Percentiles rank a stretch among this genome's conserved stretches.
These are phyloP conservation scores for Scleroderma citrinum DNA, from an alignment of 768 basidiomycete species.

Conservation along the genomic window DNA sequence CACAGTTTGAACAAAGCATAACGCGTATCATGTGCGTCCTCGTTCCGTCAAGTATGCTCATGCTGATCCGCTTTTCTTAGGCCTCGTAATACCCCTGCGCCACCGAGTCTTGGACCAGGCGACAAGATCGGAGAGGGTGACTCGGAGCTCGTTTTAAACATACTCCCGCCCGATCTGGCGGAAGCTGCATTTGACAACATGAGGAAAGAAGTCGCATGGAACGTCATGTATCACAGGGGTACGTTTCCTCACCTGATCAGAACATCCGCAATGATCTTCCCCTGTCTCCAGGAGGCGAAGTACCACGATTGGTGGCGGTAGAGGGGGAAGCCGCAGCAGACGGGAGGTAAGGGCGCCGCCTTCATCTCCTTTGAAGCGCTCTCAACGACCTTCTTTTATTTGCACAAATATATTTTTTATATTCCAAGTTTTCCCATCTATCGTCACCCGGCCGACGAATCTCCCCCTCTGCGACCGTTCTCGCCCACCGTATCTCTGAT, in stretches of 20 bases:
- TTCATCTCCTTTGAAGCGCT: constrained; percentile 10
- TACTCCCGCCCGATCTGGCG: constrained; percentile 54
- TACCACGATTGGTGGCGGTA: constrained; percentile 59
- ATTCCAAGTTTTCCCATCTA: constrained; percentile 68
- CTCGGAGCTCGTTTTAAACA: constrained; percentile 48
- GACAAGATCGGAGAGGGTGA: constrained; percentile 62
- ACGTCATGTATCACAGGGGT: constrained; percentile 72
- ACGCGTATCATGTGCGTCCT: too few relatives aligned
- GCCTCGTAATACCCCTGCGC: constrained; percentile 13
- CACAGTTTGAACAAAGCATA: too few relatives aligned
- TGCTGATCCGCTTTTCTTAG: constrained; percentile 3
- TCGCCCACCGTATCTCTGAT: constrained; percentile 64
- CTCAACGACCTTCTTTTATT: neutral
- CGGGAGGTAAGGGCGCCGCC: constrained; percentile 36
- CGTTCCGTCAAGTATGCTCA: too few relatives aligned
- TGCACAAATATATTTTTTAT: neutral
- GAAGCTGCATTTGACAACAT: constrained; percentile 52
- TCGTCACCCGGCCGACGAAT: constrained; percentile 76
- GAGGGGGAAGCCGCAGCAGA: constrained; percentile 49
- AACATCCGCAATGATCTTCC: neutral
- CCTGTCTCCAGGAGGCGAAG: constrained; percentile 57
- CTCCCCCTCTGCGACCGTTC: constrained; percentile 61
- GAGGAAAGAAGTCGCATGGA: constrained; percentile 63
- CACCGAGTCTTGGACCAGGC: constrained; percentile 27
- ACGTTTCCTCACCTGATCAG: constrained; percentile 5